phyloP scores from a whole-genome alignment of 176 grass and related monocot species.

The Bonia amplexicaulis region DNA sequence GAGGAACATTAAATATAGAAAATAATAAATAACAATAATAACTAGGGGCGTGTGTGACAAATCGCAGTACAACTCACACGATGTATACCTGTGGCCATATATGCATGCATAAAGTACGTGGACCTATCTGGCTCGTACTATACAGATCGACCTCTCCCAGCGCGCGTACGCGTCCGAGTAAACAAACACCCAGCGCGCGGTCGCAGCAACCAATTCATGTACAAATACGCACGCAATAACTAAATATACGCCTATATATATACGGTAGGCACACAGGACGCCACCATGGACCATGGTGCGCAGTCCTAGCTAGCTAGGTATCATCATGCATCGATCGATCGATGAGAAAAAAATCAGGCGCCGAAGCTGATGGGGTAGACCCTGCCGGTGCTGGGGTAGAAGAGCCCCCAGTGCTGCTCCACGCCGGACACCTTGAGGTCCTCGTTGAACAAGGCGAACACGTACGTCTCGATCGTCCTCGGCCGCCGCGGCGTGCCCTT shows the following conservation, averaged over 20 bases:
- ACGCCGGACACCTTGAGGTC: slow-evolving; percentile 28
- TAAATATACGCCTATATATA: background rate
- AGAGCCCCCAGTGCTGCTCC: slow-evolving; percentile 57
- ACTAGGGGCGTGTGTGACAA: background rate
- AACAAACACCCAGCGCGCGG: background rate
- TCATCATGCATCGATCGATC: background rate
- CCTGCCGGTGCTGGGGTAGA: slow-evolving; percentile 39
- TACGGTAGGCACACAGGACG: background rate
- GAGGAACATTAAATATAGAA: too few relatives aligned
- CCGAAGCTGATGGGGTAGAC: slow-evolving; percentile 48
- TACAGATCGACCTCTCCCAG: background rate
- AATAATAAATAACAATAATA: too few relatives aligned
- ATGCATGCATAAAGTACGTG: background rate
- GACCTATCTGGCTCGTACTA: background rate
- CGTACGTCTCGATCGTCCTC: slow-evolving; percentile 40
- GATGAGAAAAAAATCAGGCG: too few relatives aligned
- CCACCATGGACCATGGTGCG: too few relatives aligned
- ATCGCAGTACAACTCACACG: background rate
- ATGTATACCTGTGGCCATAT: background rate
- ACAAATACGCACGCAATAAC: background rate
- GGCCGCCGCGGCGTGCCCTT: slow-evolving; percentile 53
- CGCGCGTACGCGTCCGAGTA: background rate
- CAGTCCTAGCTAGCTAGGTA: background rate
- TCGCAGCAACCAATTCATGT: background rate
- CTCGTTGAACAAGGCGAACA: slow-evolving; percentile 80